phyloP scores from a whole-genome alignment of 306 rosid genomes.

The Styphnolobium japonicum region DNA sequence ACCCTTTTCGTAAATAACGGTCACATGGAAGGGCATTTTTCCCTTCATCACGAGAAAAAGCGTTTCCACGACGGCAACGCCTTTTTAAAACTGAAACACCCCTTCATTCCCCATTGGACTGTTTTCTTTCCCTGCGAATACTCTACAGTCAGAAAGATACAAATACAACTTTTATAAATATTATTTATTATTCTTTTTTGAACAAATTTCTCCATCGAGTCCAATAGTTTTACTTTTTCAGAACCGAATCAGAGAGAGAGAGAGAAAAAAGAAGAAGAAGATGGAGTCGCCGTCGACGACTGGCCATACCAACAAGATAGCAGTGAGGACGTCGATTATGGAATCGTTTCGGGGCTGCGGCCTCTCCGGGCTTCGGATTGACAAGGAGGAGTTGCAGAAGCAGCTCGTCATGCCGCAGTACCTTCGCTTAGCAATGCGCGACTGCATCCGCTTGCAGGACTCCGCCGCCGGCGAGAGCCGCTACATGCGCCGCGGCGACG shows the following conservation, averaged over 20 bases:
- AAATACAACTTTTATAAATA: not conserved
- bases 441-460: constrained; percentile 67
- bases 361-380: constrained; percentile 62
- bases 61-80: not conserved
- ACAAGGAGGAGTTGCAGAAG: constrained; percentile 73
- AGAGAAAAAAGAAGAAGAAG: not conserved
- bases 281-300: constrained; percentile 50
- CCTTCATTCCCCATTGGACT: not conserved
- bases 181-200: not conserved
- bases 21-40: not conserved
- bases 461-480: constrained; percentile 63
- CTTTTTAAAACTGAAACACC: not conserved
- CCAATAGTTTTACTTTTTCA: not conserved
- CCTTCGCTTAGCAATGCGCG: constrained; percentile 87
- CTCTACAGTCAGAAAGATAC: not conserved
- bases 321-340: constrained; percentile 53
- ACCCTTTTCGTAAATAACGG: constrained; percentile 7
- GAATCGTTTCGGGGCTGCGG: constrained; percentile 74
- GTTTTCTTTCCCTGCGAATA: not conserved
- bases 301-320: constrained; percentile 44
- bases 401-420: constrained; percentile 74
- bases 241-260: not conserved
- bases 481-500: constrained; percentile 20
- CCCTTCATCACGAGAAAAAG: not conserved
- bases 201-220: not conserved